phyloP scores from a whole-genome alignment of 1,284 basidiomycete species.

The Tremellales sp. region DNA sequence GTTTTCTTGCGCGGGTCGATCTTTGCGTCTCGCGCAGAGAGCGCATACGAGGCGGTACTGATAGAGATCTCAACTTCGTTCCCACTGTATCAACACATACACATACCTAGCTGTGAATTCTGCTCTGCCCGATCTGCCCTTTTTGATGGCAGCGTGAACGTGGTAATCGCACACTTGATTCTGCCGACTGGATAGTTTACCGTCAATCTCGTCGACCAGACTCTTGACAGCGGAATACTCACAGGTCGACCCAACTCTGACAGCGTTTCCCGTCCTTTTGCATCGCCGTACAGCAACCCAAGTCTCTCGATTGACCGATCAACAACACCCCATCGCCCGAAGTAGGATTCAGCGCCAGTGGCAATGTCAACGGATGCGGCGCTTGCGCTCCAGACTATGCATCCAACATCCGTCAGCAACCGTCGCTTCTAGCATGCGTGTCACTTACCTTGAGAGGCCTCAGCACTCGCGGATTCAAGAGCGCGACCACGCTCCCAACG shows the following conservation, averaged over 20 bases:
- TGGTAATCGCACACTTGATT: constrained; percentile 82
- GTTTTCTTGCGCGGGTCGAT: constrained; percentile 60
- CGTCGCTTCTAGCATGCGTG: background rate
- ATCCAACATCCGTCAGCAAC: background rate
- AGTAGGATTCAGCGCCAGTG: constrained; percentile 81
- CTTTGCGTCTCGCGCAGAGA: constrained; percentile 1
- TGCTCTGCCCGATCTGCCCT: constrained; percentile 64
- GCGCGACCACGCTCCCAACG: constrained; percentile 82
- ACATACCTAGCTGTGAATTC: constrained; percentile 77
- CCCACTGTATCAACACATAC: background rate
- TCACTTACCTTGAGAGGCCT: constrained; percentile 71
- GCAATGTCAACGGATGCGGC: constrained; percentile 73
- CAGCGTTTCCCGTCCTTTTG: constrained; percentile 78
- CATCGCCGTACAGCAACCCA: constrained; percentile 73
- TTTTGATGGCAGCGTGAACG: constrained; percentile 72
- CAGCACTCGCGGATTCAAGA: constrained; percentile 82
- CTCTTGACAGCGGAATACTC: constrained; percentile 44
- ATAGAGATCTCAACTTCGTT: background rate
- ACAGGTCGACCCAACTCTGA: constrained; percentile 80
- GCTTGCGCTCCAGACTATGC: constrained; percentile 23
- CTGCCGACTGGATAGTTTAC: constrained; percentile 47
- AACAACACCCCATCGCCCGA: constrained; percentile 73
- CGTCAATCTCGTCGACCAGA: background rate
- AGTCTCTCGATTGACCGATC: constrained; percentile 78
- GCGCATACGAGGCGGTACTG: constrained; percentile 67